These are phyloP conservation scores for Leccinum pachyderme DNA, from an alignment of 1,284 basidiomycete genomes.

Conservation along the genomic window DNA sequence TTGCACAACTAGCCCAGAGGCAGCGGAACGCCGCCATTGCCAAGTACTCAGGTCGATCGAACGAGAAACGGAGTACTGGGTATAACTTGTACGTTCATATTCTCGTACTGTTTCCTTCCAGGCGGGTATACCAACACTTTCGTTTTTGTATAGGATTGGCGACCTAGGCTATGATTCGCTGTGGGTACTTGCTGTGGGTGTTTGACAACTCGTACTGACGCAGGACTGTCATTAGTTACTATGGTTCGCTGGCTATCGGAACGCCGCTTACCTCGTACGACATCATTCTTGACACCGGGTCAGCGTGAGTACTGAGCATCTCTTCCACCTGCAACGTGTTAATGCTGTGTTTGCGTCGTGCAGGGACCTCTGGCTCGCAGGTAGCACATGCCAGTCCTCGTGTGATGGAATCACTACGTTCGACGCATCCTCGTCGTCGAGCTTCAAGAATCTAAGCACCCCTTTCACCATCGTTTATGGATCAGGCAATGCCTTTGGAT, in stretches of 20 bases:
- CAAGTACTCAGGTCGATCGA: conserved; percentile 18
- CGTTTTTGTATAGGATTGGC: conserved; percentile 16
- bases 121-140: conserved; percentile 4
- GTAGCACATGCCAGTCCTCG: conserved; percentile 13
- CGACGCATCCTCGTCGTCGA: conserved; percentile 27
- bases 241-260: conserved; percentile 42
- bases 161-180: conserved; percentile 29
- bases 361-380: conserved; percentile 30
- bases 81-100: conserved; percentile 26
- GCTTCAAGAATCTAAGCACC: conserved; percentile 24
- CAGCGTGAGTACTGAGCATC: conserved; percentile 35
- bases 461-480: conserved; percentile 24
- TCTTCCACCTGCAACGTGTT: neutral
- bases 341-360: neutral
- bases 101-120: neutral
- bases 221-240: conserved; percentile 30
- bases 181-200: conserved; percentile 13
- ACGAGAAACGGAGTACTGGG: conserved; percentile 27
- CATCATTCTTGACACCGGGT: conserved; percentile 58
- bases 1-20: conserved; percentile 19
- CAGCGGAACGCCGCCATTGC: conserved; percentile 24
- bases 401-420: conserved; percentile 15
- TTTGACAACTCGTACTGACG: conserved; percentile 1
- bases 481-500: conserved; percentile 31
- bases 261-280: conserved; percentile 39